Conservation (phyloP, 2,329 filamentous ascomycete species). For the Diaporthe citri region DNA sequence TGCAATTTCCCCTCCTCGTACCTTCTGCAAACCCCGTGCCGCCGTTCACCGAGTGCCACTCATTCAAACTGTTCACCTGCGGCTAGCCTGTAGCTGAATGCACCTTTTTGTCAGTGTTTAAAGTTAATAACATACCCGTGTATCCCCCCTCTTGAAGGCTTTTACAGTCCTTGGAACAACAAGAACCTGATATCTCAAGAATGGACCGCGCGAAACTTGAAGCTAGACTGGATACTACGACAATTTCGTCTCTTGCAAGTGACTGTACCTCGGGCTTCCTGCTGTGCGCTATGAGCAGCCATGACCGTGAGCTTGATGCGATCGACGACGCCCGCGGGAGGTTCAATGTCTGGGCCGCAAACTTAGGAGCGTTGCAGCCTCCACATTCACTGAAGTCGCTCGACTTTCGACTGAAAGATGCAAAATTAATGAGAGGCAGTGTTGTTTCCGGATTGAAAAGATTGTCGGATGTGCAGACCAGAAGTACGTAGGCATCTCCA, state of each 20-base stretch:
- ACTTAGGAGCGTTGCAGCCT: not conserved
- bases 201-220: not conserved
- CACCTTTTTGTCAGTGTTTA: not conserved
- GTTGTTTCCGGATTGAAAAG: not conserved
- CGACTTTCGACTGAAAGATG: not conserved
- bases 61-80: too few relatives aligned
- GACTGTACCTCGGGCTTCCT: not conserved
- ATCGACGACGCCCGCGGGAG: not conserved
- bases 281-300: not conserved
- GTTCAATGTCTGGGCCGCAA: constrained; percentile 19
- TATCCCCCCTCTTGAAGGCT: too few relatives aligned
- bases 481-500: not conserved
- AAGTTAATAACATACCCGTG: too few relatives aligned
- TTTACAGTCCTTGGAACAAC: too few relatives aligned
- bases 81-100: not conserved
- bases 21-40: not conserved
- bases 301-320: not conserved
- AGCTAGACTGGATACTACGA: not conserved
- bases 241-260: not conserved
- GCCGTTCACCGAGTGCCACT: too few relatives aligned
- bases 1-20: not conserved
- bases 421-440: not conserved
- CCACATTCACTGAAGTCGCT: not conserved
- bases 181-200: too few relatives aligned
- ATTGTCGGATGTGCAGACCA: not conserved